Base-by-base conservation (phyloP, 805 yeast species). In the Monosporozyma solicola region DNA sequence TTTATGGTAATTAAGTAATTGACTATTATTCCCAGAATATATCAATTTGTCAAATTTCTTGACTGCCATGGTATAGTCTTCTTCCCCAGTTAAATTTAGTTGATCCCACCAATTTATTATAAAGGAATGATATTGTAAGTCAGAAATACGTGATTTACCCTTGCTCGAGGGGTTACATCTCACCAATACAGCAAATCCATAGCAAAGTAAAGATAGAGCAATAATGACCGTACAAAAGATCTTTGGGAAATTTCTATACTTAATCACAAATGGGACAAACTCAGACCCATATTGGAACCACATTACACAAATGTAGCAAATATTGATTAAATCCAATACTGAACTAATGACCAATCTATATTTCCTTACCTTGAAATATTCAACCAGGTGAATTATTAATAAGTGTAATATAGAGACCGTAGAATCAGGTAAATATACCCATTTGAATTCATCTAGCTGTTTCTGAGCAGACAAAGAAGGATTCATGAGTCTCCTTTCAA, bases 191-290 rank as follows among this genome's bases (percentile, higher is more conserved):
- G 95, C 91, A 46, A 82, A 55, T 0, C 71, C 59, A 60, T 84
- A 85, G 4, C 85, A 79, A 0, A 65, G 48, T 0, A 75, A 60
- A 54, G 94, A 84, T 15, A 83, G 3, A 78, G 74, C 5, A 74
- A 64, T 11, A 91, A 95, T 59, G 83, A 76, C 41, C 70, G 69
- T 10, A 71, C 61, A 53, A 15, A 57, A 53, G 10, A 58, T 2
- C 49, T 87, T 91, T 1, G 95, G 95, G 13, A 80, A 65, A 57
- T 82, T 80, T 1, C 89, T 84, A 54, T 81, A 63, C 13, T 80
- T 67, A 5, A 84, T 78, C 2, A 80, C 74, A 7, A 76, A 62
- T 5, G 96, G 95, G 57, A 87, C 74, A 41, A 72, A 66, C 5
- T 72, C 58, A 57, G 6, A 71, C 62, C 3, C 82, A 80, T 7